phyloP scores from a whole-genome alignment of 331 rosid genomes.

The Rosa hybrid region DNA sequence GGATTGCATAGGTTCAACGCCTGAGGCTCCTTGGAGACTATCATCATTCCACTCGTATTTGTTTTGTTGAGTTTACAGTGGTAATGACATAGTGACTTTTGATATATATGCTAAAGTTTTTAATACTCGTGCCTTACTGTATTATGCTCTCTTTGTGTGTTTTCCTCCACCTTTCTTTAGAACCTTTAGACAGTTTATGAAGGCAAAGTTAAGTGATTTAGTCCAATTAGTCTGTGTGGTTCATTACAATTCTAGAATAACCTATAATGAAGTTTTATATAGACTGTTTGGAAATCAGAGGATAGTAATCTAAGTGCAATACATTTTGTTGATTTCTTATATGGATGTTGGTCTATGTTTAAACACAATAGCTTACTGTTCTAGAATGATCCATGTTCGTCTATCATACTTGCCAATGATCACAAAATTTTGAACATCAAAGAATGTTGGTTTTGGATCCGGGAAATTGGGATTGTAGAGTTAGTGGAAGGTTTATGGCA shows the following conservation, averaged over 20 bases:
- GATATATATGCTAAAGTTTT: conserved; percentile 19
- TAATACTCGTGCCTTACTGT: conserved; percentile 4
- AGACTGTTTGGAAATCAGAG: neutral
- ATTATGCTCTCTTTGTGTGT: neutral
- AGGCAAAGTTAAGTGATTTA: neutral
- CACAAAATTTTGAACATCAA: neutral
- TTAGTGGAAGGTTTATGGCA: neutral
- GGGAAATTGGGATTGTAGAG: neutral
- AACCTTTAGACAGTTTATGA: neutral
- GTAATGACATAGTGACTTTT: conserved; percentile 40
- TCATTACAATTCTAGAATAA: neutral
- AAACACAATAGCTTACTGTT: neutral
- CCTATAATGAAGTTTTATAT: neutral
- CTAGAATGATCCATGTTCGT: neutral
- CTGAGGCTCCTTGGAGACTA: conserved; percentile 93
- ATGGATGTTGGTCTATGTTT: neutral
- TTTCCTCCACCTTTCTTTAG: neutral
- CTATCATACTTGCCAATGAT: neutral
- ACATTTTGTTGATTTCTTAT: neutral
- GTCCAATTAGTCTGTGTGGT: neutral
- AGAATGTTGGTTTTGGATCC: neutral
- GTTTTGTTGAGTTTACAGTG: conserved; percentile 77
- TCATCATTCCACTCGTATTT: conserved; percentile 91
- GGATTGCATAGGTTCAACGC: conserved; percentile 64
- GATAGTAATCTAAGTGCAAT: neutral